phyloP scores from a whole-genome alignment of 2,329 filamentous ascomycete genomes.

The Didymosphaeria variabile region DNA sequence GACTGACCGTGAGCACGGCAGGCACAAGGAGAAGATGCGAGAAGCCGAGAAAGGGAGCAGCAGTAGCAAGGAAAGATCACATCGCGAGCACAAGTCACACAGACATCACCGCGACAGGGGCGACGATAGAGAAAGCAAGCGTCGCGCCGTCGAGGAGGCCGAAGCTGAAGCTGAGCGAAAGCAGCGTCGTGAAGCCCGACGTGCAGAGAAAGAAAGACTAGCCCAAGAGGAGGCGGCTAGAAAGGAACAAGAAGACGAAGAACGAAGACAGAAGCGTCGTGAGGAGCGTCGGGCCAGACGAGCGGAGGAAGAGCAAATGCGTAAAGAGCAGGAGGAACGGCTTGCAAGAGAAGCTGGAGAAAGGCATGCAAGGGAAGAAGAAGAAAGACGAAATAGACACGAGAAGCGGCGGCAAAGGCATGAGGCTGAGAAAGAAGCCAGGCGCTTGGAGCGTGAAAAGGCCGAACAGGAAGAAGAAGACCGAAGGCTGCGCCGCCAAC shows the following conservation, averaged over 20 bases:
- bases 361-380: constrained; percentile 34
- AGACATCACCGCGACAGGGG: constrained; percentile 37
- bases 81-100: constrained; percentile 39
- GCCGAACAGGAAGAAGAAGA: constrained; percentile 37
- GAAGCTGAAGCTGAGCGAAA: constrained; percentile 40
- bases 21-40: constrained; percentile 29
- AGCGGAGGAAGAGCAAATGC: constrained; percentile 31
- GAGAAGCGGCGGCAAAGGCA: constrained; percentile 33
- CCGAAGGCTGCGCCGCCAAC: constrained; percentile 32
- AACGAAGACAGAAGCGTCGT: constrained; percentile 33
- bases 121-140: constrained; percentile 41
- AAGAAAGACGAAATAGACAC: constrained; percentile 39
- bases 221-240: constrained; percentile 39
- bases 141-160: constrained; percentile 33
- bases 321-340: constrained; percentile 30
- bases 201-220: constrained; percentile 36
- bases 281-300: constrained; percentile 33
- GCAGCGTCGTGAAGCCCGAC: constrained; percentile 40
- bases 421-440: constrained; percentile 39
- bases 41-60: constrained; percentile 35
- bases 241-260: constrained; percentile 32
- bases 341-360: constrained; percentile 15
- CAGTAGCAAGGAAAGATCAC: constrained; percentile 39
- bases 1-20: constrained; percentile 38
- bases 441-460: constrained; percentile 24